Evolutionary conservation across 2,329 filamentous ascomycete species (phyloP).

Genomic region (Exophiala viscosa): DNA sequence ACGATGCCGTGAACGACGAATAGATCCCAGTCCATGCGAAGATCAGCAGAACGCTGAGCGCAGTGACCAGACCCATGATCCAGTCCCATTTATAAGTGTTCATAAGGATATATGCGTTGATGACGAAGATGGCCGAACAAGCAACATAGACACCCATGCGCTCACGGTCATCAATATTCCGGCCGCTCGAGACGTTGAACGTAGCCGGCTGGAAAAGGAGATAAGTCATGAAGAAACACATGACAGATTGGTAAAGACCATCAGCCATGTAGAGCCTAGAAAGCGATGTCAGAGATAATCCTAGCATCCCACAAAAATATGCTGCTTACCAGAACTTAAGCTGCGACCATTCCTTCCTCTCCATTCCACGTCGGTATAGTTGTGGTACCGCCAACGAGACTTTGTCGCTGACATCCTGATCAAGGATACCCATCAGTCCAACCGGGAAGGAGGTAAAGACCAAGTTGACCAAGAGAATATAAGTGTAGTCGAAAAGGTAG

Average conservation of each 20-base stretch:
- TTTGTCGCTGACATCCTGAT: constrained; percentile 92
- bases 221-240: constrained; percentile 91
- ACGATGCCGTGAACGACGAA: constrained; percentile 56
- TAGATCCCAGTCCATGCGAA: constrained; percentile 97
- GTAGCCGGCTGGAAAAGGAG: constrained; percentile 67
- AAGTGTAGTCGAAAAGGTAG: constrained; percentile 96
- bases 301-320: not conserved
- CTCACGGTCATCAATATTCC: constrained; percentile 72
- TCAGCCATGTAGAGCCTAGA: constrained; percentile 86
- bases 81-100: constrained; percentile 99
- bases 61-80: constrained; percentile 80
- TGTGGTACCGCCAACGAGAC: constrained; percentile 93
- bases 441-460: constrained; percentile 94
- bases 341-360: constrained; percentile 94
- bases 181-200: constrained; percentile 68
- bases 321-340: constrained; percentile 82
- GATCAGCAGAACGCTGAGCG: constrained; percentile 77
- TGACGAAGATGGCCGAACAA: constrained; percentile 76
- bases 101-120: constrained; percentile 91
- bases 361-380: constrained; percentile 90
- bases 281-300: constrained; percentile 10
- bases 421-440: constrained; percentile 91
- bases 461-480: constrained; percentile 94
- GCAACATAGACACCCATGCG: constrained; percentile 85
- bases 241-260: constrained; percentile 88